These are phyloP conservation scores for Meyerozyma smithsonii DNA, from an alignment of 1,139 yeast species.

Conservation along the genomic window DNA sequence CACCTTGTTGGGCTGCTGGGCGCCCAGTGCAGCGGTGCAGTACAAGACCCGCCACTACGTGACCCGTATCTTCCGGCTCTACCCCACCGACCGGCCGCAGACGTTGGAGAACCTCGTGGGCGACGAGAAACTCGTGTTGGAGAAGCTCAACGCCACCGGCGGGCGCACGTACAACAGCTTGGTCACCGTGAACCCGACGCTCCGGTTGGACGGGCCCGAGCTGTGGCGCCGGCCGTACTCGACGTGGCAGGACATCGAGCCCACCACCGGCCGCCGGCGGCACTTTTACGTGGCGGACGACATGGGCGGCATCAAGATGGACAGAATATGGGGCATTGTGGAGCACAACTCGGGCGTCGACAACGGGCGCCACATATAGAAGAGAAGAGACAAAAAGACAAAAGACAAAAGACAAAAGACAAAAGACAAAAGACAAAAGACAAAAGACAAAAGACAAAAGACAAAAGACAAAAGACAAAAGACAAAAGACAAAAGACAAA, in stretches of 20 bases:
- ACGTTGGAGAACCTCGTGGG: conserved; percentile 54
- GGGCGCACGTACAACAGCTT: conserved; percentile 60
- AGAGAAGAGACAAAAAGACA: background rate
- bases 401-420: background rate
- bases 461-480: no score
- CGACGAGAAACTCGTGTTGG: conserved; percentile 66
- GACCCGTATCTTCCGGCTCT: conserved; percentile 64
- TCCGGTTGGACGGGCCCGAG: conserved; percentile 33
- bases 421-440: background rate
- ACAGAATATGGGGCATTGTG: conserved; percentile 74
- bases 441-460: no score
- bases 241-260: conserved; percentile 50
- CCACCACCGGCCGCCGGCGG: conserved; percentile 29
- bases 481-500: no score
- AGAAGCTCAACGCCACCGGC: conserved; percentile 65
- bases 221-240: conserved; percentile 48
- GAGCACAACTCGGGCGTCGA: conserved; percentile 63
- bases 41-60: conserved; percentile 66
- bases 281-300: conserved; percentile 64
- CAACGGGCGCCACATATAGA: conserved; percentile 50
- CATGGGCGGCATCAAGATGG: conserved; percentile 80
- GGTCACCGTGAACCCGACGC: conserved; percentile 37
- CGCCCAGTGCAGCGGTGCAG: conserved; percentile 50
- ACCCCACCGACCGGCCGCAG: conserved; percentile 59
- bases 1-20: conserved; percentile 31